These are phyloP conservation scores for Pisolithus albus DNA, from an alignment of 768 basidiomycete species.

Conservation along the genomic window DNA sequence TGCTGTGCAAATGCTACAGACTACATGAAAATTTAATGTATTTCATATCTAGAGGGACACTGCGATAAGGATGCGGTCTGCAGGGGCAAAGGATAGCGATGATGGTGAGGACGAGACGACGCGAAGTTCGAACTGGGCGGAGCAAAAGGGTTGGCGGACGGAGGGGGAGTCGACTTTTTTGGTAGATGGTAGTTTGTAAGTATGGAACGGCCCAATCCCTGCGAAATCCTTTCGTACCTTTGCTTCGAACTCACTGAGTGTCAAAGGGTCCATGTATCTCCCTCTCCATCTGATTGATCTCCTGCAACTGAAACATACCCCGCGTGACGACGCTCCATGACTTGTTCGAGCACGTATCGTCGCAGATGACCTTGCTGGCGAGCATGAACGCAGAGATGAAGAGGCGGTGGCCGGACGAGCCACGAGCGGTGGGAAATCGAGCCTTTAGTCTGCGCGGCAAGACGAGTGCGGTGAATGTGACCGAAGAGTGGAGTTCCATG, in stretches of 20 bases:
- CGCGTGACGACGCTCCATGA: slow-evolving; percentile 89
- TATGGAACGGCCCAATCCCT: slow-evolving; percentile 51
- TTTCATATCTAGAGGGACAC: no score
- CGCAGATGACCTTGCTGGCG: slow-evolving; percentile 73
- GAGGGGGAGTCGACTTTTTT: slow-evolving; percentile 48
- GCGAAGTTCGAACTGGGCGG: slow-evolving; percentile 23
- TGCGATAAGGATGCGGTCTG: slow-evolving; percentile 10
- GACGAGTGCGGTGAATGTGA: slow-evolving; percentile 22
- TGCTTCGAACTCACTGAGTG: slow-evolving; percentile 53
- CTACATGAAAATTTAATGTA: no score
- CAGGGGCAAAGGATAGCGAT: slow-evolving; percentile 26
- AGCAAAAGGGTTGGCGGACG: slow-evolving; percentile 27
- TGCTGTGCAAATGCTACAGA: no score
- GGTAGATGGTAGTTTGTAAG: slow-evolving; percentile 54
- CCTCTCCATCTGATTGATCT: slow-evolving; percentile 78
- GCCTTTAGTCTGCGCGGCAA: slow-evolving; percentile 62
- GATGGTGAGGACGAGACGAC: slow-evolving; percentile 24
- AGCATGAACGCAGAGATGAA: slow-evolving; percentile 75
- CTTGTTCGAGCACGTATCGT: slow-evolving; percentile 92
- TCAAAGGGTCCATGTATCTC: slow-evolving; percentile 68
- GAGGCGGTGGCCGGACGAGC: slow-evolving; percentile 63
- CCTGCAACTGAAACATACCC: slow-evolving; percentile 69
- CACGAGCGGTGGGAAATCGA: slow-evolving; percentile 67
- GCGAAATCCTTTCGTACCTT: slow-evolving; percentile 58
- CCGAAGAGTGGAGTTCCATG: no score